These are phyloP conservation scores for Mycena amicta DNA, from an alignment of 768 basidiomycete species.

Conservation along the genomic window DNA sequence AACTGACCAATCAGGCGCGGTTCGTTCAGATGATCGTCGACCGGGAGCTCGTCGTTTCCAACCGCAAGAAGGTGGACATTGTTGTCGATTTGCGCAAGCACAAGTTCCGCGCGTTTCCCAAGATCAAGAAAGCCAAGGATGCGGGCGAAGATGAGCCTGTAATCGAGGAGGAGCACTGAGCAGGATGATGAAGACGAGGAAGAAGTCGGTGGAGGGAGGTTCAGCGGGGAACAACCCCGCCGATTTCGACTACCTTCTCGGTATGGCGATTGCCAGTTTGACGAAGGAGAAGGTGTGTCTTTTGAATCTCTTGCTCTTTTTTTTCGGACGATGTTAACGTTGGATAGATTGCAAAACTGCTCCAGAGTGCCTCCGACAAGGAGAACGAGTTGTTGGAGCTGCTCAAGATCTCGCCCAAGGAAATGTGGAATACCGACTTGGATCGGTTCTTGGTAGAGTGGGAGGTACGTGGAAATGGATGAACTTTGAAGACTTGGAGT, in stretches of 20 bases:
- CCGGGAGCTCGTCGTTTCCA: constrained; percentile 78
- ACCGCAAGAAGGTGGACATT: constrained; percentile 87
- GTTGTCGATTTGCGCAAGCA: constrained; percentile 79
- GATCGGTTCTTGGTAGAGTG: constrained; percentile 83
- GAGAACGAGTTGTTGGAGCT: constrained; percentile 78
- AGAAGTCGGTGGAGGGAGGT: constrained; percentile 32
- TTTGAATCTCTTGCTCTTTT: not conserved
- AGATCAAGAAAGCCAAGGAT: constrained; percentile 66
- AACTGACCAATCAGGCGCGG: constrained; percentile 90
- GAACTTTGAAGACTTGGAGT: too few relatives aligned
- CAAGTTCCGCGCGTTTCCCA: constrained; percentile 92
- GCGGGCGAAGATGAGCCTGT: constrained; percentile 66
- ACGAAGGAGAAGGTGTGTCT: constrained; percentile 82
- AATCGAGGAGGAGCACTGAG: constrained; percentile 50
- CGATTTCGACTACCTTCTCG: constrained; percentile 92
- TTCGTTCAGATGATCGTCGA: constrained; percentile 97
- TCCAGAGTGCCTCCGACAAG: constrained; percentile 78
- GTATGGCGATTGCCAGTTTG: constrained; percentile 95
- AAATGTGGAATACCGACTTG: constrained; percentile 90
- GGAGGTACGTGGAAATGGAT: constrained; percentile 80
- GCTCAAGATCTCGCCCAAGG: constrained; percentile 75
- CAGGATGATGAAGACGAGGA: constrained; percentile 54
- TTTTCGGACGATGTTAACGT: not conserved
- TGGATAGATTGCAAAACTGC: constrained; percentile 78
- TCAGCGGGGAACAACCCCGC: constrained; percentile 30